Percentiles rank a stretch among this genome's conserved stretches.
phyloP scores from a whole-genome alignment of 2,329 filamentous ascomycete genomes.

The Catunica adiposa region DNA sequence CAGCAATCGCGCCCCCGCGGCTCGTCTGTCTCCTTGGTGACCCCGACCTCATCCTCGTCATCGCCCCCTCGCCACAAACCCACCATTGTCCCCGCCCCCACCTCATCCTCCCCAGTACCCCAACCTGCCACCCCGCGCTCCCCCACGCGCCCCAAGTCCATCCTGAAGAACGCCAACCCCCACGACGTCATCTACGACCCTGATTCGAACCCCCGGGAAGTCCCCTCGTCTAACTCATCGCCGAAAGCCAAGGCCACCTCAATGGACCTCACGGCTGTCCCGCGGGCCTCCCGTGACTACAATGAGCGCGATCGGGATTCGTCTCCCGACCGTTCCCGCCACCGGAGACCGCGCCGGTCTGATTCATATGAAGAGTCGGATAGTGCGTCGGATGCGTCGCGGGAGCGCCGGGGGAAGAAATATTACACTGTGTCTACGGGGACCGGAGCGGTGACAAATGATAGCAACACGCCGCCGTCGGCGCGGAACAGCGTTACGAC shows the following conservation, averaged over 20 bases:
- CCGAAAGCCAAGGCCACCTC: background rate
- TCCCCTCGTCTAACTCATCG: constrained; percentile 22
- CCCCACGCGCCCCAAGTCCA: constrained; percentile 31
- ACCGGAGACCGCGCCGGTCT: background rate
- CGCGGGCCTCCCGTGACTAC: constrained; percentile 3
- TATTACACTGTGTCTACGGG: constrained; percentile 16
- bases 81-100: constrained; percentile 5
- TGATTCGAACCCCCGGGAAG: constrained; percentile 26
- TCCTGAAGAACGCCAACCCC: constrained; percentile 44
- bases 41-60: background rate
- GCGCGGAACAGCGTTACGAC: constrained; percentile 6
- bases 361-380: constrained; percentile 11
- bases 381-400: constrained; percentile 20
- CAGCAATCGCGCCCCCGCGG: constrained; percentile 5
- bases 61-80: constrained; percentile 3
- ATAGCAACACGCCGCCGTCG: constrained; percentile 10
- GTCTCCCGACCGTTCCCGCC: constrained; percentile 16
- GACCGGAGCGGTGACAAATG: no score
- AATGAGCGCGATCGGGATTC: constrained; percentile 17
- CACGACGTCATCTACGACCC: constrained; percentile 39
- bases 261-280: constrained; percentile 7
- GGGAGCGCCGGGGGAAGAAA: constrained; percentile 15
- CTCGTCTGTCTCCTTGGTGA: constrained; percentile 9
- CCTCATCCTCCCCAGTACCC: constrained; percentile 1
- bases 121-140: background rate